These are phyloP conservation scores for Bryum argenteum DNA, from an alignment of 225 moss, liverwort and hornwort genomes.

Conservation along the genomic window DNA sequence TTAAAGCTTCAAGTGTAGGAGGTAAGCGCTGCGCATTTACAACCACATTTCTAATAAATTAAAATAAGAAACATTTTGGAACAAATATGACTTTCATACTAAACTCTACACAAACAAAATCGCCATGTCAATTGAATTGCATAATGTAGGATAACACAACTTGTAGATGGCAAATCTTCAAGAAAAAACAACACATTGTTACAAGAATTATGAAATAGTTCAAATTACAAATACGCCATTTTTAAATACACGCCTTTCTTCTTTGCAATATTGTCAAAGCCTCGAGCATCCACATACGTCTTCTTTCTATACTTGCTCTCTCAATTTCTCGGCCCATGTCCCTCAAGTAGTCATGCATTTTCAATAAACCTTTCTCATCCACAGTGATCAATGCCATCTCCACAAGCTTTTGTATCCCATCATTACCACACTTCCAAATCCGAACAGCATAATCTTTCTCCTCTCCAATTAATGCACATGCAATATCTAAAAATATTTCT, in stretches of 20 bases:
- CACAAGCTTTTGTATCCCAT: background rate
- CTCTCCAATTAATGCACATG: background rate
- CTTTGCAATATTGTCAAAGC: rapidly evolving
- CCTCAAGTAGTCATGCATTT: background rate
- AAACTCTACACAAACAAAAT: no score
- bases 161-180: no score
- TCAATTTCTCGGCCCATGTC: background rate
- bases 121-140: no score
- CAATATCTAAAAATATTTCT: background rate
- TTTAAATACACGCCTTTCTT: background rate
- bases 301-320: rapidly evolving
- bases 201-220: background rate
- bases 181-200: no score
- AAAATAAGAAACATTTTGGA: no score
- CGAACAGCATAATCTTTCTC: background rate
- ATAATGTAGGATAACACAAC: no score
- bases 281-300: background rate
- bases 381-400: background rate
- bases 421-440: background rate
- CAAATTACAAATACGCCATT: background rate
- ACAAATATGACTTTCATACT: no score
- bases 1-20: no score
- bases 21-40: no score
- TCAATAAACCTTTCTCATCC: background rate
- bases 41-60: no score